A percentile compares a stretch with the other conserved stretches of the same genome.
phyloP scores from a whole-genome alignment of 108 stramenopile genomes.

The Cyclotella sp. region DNA sequence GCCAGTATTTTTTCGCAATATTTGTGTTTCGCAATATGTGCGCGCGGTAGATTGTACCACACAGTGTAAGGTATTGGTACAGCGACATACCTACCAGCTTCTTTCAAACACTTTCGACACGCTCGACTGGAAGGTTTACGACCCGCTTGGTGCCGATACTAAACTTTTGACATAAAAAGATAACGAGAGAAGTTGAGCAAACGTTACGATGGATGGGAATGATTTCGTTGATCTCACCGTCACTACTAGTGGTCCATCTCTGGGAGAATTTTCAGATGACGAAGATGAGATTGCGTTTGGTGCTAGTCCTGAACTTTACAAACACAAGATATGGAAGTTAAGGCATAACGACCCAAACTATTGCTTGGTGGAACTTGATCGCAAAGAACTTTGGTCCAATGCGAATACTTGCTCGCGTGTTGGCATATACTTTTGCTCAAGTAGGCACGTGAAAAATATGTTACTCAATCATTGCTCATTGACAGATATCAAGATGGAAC shows the following conservation, averaged over 20 bases:
- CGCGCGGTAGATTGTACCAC: too few relatives aligned
- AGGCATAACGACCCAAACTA: conserved; percentile 39
- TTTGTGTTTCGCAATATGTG: too few relatives aligned
- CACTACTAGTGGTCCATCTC: background rate
- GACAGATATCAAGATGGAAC: conserved; percentile 15
- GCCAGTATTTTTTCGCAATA: too few relatives aligned
- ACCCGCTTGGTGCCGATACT: too few relatives aligned
- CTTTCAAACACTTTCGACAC: too few relatives aligned
- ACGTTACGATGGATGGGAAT: background rate
- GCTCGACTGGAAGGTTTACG: too few relatives aligned
- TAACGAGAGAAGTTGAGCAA: too few relatives aligned
- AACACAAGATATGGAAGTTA: conserved; percentile 22
- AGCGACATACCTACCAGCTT: too few relatives aligned
- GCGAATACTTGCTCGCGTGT: conserved; percentile 7
- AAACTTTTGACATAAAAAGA: too few relatives aligned
- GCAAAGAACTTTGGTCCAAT: background rate
- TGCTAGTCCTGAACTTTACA: background rate
- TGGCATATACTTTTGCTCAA: conserved; percentile 24
- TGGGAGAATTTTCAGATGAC: conserved; percentile 13
- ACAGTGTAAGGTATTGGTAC: too few relatives aligned
- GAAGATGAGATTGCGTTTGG: conserved; percentile 23
- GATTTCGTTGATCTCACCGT: conserved; percentile 16
- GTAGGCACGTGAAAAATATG: conserved; percentile 21
- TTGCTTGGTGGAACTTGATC: conserved; percentile 3
- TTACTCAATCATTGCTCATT: background rate